These are phyloP conservation scores for Fusarium decemcellulare DNA, from an alignment of 2,329 filamentous ascomycete genomes.

Conservation along the genomic window DNA sequence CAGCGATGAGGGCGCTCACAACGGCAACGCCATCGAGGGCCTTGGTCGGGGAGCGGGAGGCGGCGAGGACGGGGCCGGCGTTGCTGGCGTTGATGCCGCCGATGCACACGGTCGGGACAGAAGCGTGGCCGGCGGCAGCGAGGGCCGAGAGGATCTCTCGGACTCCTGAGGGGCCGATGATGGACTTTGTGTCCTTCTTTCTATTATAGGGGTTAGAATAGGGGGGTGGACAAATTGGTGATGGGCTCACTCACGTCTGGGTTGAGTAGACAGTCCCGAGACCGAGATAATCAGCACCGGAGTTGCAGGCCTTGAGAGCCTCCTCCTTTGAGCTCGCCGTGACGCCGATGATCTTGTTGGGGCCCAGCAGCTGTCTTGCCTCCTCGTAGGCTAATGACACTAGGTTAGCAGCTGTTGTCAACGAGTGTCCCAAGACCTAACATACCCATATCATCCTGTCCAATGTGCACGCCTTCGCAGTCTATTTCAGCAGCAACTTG, in stretches of 20 bases:
- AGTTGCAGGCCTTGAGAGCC: constrained; percentile 77
- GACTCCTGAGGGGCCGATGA: constrained; percentile 71
- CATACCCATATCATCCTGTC: constrained; percentile 91
- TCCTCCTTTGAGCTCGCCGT: constrained; percentile 84
- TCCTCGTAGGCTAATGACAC: constrained; percentile 45
- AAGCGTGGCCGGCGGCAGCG: constrained; percentile 57
- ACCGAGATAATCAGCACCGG: constrained; percentile 91
- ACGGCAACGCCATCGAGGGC: constrained; percentile 86
- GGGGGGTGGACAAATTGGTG: constrained; percentile 1
- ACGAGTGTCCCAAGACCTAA: constrained; percentile 11
- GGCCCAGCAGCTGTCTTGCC: constrained; percentile 81
- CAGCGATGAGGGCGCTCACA: constrained; percentile 89
- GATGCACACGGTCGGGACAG: constrained; percentile 82
- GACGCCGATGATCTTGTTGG: constrained; percentile 87
- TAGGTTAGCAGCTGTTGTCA: constrained; percentile 9
- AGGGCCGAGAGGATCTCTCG: constrained; percentile 70
- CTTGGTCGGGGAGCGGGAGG: constrained; percentile 70
- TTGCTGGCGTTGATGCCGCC: constrained; percentile 89
- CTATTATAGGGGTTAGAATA: constrained; percentile 55
- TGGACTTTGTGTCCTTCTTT: constrained; percentile 85
- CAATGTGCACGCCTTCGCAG: constrained; percentile 94
- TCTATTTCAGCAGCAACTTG: constrained; percentile 89
- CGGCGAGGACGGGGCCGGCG: constrained; percentile 79
- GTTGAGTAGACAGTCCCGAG: constrained; percentile 93
- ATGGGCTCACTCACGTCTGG: constrained; percentile 70